A percentile compares a stretch with the other conserved stretches of the same genome.
Conservation (phyloP, 2,329 filamentous ascomycete species). For the Verticillium tricorpus region DNA sequence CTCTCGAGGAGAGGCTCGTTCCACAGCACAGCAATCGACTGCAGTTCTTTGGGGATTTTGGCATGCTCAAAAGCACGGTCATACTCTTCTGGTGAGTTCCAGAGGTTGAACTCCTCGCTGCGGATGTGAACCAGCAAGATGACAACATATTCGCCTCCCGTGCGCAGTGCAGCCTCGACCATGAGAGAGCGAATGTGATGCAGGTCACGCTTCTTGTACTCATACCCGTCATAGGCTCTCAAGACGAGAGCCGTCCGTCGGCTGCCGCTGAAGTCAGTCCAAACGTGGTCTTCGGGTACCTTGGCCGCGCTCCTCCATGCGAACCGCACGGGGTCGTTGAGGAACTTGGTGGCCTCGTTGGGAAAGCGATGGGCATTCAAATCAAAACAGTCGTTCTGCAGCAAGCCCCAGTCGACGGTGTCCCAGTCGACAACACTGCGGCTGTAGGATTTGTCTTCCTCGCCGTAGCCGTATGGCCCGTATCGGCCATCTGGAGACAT, state of each 20-base stretch:
- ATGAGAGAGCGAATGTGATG: slow-evolving; percentile 79
- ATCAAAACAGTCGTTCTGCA: slow-evolving; percentile 48
- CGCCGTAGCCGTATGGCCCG: slow-evolving; percentile 81
- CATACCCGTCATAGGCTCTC: slow-evolving; percentile 74
- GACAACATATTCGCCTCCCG: slow-evolving; percentile 76
- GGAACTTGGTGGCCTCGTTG: slow-evolving; percentile 19
- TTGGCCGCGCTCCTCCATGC: slow-evolving; percentile 34
- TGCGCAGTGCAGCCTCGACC: slow-evolving; percentile 70
- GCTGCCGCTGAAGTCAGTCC: slow-evolving; percentile 22
- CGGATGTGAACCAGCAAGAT: slow-evolving; percentile 85
- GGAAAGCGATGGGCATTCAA: slow-evolving; percentile 63
- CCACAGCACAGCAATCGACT: slow-evolving; percentile 76
- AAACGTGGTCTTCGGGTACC: slow-evolving; percentile 17
- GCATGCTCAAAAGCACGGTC: slow-evolving; percentile 61
- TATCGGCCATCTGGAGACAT: slow-evolving; percentile 56
- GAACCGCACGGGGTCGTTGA: slow-evolving; percentile 12
- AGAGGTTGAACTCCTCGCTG: slow-evolving; percentile 69
- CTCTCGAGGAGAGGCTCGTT: slow-evolving; percentile 79
- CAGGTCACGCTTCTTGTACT: slow-evolving; percentile 72
- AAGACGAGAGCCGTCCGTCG: slow-evolving; percentile 70
- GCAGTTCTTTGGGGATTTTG: slow-evolving; percentile 69
- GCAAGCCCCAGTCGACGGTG: slow-evolving; percentile 32
- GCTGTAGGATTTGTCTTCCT: slow-evolving; percentile 54
- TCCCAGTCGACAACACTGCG: slow-evolving; percentile 53
- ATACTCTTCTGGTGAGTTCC: slow-evolving; percentile 71